phyloP scores from a whole-genome alignment of 2,329 filamentous ascomycete species.

The Coniochaeta hoffmannii region DNA sequence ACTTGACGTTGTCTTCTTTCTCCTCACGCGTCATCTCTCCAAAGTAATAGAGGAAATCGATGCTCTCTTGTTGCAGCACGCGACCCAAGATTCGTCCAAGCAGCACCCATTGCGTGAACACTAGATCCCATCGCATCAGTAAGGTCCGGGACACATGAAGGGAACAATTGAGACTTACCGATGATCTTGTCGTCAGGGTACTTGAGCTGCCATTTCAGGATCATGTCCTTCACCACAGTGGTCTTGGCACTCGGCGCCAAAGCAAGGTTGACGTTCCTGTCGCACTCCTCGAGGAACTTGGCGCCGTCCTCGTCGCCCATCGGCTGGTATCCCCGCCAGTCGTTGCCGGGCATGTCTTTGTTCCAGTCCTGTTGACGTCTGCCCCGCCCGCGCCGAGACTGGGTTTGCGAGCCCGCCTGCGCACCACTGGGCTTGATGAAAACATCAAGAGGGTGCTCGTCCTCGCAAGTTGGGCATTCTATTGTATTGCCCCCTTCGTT shows the following conservation, averaged over 20 bases:
- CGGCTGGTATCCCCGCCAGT: conserved; percentile 13
- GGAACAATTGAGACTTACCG: conserved; percentile 15
- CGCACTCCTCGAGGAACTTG: conserved; percentile 15
- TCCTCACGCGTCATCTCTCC: conserved; percentile 13
- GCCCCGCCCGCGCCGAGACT: not conserved
- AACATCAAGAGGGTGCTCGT: not conserved
- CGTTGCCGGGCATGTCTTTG: conserved; percentile 13
- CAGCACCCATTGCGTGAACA: conserved; percentile 27
- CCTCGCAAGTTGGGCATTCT: not conserved
- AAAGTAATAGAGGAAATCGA: conserved; percentile 30
- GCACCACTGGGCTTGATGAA: not conserved
- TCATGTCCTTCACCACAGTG: conserved; percentile 20
- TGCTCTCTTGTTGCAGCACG: conserved; percentile 20
- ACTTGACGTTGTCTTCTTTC: conserved; percentile 11
- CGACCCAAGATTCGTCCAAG: conserved; percentile 26
- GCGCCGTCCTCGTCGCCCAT: not conserved
- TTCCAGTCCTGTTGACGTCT: not conserved
- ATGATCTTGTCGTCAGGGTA: conserved; percentile 31
- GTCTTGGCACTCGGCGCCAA: conserved; percentile 23
- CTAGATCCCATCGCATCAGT: conserved; percentile 12
- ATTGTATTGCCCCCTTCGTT: not conserved
- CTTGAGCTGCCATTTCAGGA: conserved; percentile 22
- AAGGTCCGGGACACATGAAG: too few species aligned
- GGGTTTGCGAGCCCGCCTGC: not conserved
- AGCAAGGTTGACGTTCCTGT: conserved; percentile 3